Evolutionary conservation across 2,329 filamentous ascomycete genomes (phyloP).

Genomic region (Fonsecaea monophora): DNA sequence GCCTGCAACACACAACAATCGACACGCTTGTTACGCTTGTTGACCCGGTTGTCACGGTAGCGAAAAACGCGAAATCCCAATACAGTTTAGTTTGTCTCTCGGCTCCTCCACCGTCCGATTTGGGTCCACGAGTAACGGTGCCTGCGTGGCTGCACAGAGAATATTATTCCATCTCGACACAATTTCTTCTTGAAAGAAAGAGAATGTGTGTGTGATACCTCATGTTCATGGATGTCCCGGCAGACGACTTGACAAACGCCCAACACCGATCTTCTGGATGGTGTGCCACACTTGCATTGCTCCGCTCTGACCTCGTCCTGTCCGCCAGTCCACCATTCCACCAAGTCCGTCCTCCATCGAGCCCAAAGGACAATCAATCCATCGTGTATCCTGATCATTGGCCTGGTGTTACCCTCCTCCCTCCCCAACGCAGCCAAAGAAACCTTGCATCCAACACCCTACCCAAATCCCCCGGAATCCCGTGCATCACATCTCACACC

Average conservation of each 20-base stretch:
- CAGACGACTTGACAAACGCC: background rate
- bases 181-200: background rate
- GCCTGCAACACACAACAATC: slow-evolving; percentile 12
- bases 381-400: slow-evolving; percentile 28
- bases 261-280: background rate
- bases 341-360: background rate
- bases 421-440: slow-evolving; percentile 25
- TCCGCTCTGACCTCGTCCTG: background rate
- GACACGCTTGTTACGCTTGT: slow-evolving; percentile 10
- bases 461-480: slow-evolving; percentile 1
- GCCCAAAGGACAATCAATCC: slow-evolving; percentile 6
- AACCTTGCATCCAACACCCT: background rate
- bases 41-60: slow-evolving; percentile 6
- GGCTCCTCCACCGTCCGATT: background rate
- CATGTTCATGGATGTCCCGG: background rate
- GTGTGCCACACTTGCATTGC: slow-evolving; percentile 6
- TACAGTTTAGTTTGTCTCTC: background rate
- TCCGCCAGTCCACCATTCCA: background rate
- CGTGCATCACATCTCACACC: background rate
- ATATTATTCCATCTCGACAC: background rate
- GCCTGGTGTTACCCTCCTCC: slow-evolving; percentile 23
- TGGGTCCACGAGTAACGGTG: background rate
- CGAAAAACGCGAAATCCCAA: slow-evolving; percentile 5
- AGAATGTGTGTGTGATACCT: background rate
- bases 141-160: background rate